A percentile compares a stretch with the other conserved stretches of the same genome.
phyloP scores from a whole-genome alignment of 2,329 filamentous ascomycete genomes.

The Alternaria dauci region DNA sequence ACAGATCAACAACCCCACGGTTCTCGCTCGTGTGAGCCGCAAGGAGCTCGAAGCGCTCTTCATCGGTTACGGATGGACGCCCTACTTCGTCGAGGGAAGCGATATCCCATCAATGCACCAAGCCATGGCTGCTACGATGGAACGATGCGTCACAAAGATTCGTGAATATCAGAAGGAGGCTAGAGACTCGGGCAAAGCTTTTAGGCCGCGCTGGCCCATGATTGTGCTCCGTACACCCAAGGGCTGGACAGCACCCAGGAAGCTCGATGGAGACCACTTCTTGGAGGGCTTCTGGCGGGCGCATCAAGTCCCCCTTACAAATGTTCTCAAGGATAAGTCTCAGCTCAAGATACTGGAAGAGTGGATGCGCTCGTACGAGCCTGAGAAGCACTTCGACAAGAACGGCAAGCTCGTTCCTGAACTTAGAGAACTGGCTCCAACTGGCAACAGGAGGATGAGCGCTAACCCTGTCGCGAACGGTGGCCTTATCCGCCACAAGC shows the following conservation, averaged over 20 bases:
- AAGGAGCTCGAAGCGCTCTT: slow-evolving; percentile 76
- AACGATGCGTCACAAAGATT: slow-evolving; percentile 76
- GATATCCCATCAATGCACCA: slow-evolving; percentile 80
- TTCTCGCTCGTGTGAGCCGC: slow-evolving; percentile 77
- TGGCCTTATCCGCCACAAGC: slow-evolving; percentile 70
- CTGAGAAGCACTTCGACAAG: slow-evolving; percentile 73
- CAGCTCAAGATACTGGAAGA: slow-evolving; percentile 74
- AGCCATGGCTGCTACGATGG: slow-evolving; percentile 79
- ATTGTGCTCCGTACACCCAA: slow-evolving; percentile 79
- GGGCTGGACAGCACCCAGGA: slow-evolving; percentile 79
- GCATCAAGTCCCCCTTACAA: slow-evolving; percentile 79
- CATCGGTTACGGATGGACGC: slow-evolving; percentile 78
- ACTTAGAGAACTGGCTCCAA: slow-evolving; percentile 70
- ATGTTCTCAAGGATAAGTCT: slow-evolving; percentile 69
- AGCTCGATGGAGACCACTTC: slow-evolving; percentile 70
- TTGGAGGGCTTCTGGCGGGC: slow-evolving; percentile 81
- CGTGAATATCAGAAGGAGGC: slow-evolving; percentile 73
- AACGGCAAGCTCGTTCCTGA: slow-evolving; percentile 70
- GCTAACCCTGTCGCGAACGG: slow-evolving; percentile 80
- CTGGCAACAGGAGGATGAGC: slow-evolving; percentile 74
- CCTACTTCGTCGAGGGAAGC: slow-evolving; percentile 81
- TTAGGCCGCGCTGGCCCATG: slow-evolving; percentile 80
- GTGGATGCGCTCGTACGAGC: slow-evolving; percentile 81
- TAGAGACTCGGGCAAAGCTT: slow-evolving; percentile 72
- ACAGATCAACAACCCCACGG: slow-evolving; percentile 56